Conservation (phyloP, 192 early-diverging fungal genomes). For the Coemansia sp. region DNA sequence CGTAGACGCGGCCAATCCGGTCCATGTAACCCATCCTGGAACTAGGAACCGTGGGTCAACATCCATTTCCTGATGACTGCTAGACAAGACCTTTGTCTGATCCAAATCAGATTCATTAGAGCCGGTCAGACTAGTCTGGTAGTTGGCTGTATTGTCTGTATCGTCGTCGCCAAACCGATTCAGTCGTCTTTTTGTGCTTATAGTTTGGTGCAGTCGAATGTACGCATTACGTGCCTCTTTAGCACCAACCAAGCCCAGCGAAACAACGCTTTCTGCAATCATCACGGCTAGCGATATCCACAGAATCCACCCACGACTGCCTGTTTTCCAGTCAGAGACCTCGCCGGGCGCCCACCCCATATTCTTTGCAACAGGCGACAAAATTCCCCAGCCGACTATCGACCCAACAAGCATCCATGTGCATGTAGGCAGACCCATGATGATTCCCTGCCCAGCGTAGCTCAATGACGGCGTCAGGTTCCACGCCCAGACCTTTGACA, state of each 20-base stretch:
- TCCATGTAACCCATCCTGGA: slow-evolving; percentile 57
- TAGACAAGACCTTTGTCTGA: background rate
- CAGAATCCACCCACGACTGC: slow-evolving; percentile 73
- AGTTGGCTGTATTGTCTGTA: background rate
- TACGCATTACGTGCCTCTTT: slow-evolving; percentile 34
- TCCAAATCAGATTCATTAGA: background rate
- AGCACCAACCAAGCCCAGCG: slow-evolving; percentile 54
- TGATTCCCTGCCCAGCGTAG: slow-evolving; percentile 76
- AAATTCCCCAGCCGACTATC: slow-evolving; percentile 69
- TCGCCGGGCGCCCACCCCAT: slow-evolving; percentile 72
- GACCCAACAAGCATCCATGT: slow-evolving; percentile 69
- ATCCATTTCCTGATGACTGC: slow-evolving; percentile 9
- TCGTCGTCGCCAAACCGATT: background rate
- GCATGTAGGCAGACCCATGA: slow-evolving; percentile 78
- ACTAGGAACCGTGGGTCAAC: slow-evolving; percentile 58
- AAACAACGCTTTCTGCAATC: slow-evolving; percentile 70
- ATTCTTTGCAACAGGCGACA: slow-evolving; percentile 65
- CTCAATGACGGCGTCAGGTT: slow-evolving; percentile 68
- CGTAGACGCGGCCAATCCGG: slow-evolving; percentile 63
- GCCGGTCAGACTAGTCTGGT: background rate
- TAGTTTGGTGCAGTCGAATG: slow-evolving; percentile 6
- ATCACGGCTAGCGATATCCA: slow-evolving; percentile 79
- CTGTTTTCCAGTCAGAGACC: slow-evolving; percentile 65
- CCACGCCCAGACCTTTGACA: slow-evolving; percentile 65
- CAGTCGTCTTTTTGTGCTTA: background rate